Evolutionary conservation across 768 basidiomycete species (phyloP), one percentile per base, ranked within the genome.

Genomic region (Daedaleopsis sinensis): DNA sequence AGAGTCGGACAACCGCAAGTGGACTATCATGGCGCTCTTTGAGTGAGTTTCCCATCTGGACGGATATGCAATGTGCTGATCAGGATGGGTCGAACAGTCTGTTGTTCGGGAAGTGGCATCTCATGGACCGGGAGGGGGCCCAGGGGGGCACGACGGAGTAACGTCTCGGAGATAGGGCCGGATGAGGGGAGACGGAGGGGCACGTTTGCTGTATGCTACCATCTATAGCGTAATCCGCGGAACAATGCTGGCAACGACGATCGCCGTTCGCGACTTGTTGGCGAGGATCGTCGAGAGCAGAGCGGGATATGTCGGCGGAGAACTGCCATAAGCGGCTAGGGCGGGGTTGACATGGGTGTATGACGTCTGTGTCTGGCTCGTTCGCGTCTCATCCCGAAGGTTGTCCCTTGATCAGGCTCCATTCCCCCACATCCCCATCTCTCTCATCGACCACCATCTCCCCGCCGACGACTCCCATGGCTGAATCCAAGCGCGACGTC

Each of bases 1-100:
- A 16, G 95, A 95, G 75, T 89, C 94, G 0, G 96, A 98, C 77
- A 99, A 99, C 78, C 85, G 96, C 60, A 96, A 95, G 73, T 96
- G 94, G 96, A 95, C 95, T 0, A 96, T 89, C 68, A 93, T 96
- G 88, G 93, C 94, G 15, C 74, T 85, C 12, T 96, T 97, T 68
- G 93, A 94, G 92, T 94, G 68, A 58, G 90, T 85, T 27, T 3
- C 39, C 44, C 7, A 23, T 38, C 13, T 19, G 47, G 15, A 39
- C 65, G 47, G 59, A 55, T 62, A 57, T 43, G 37, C 48, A 44
- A 13, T 15, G 53, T 44, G 47, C 53, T 62, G 50, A 42, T 37
- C 27, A 18, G 48, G 12, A 38, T 63, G 24, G 59, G 69, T 46
- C 58, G 44, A 78, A 12, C 52, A 76, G 74, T 52, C 58, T 74